Percentiles rank a stretch among this genome's conserved stretches.
These are phyloP conservation scores for Penicillium diatomitis DNA, from an alignment of 495 filamentous ascomycete species.

Conservation along the genomic window DNA sequence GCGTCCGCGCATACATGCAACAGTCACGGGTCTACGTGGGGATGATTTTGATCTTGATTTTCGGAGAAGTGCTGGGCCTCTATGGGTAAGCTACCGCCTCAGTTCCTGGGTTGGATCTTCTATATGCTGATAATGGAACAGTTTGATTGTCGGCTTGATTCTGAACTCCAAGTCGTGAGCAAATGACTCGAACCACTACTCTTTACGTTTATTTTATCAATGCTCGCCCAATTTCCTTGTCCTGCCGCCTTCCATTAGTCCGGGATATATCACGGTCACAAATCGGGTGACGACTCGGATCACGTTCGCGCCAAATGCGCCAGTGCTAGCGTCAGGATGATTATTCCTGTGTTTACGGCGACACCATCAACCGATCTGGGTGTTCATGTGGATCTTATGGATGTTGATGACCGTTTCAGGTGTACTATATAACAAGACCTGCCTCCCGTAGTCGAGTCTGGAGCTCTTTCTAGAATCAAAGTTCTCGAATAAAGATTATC, in stretches of 20 bases:
- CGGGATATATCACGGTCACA: too few relatives aligned
- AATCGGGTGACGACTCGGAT: too few relatives aligned
- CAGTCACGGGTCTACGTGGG: conserved; percentile 94
- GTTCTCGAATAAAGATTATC: too few relatives aligned
- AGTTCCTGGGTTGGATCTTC: too few relatives aligned
- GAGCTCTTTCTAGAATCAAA: too few relatives aligned
- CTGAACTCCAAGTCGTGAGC: conserved; percentile 41
- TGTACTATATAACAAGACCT: too few relatives aligned
- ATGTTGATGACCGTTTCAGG: conserved; percentile 1
- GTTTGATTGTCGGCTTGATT: conserved; percentile 50
- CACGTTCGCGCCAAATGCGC: background rate
- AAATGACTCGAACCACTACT: background rate
- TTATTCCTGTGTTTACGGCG: background rate
- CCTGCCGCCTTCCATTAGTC: too few relatives aligned
- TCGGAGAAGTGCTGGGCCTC: conserved; percentile 92
- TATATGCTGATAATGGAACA: conserved; percentile 5
- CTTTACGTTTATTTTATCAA: background rate
- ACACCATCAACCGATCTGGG: conserved; percentile 3
- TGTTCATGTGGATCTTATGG: conserved; percentile 9
- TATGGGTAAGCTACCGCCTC: conserved; percentile 63
- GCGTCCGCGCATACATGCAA: conserved; percentile 88
- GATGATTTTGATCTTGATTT: conserved; percentile 98
- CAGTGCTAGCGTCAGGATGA: background rate
- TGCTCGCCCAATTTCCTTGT: too few relatives aligned
- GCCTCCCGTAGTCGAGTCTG: too few relatives aligned